Evolutionary conservation across 768 basidiomycete genomes (phyloP).

Genomic region (Tricholoma furcatifolium): DNA sequence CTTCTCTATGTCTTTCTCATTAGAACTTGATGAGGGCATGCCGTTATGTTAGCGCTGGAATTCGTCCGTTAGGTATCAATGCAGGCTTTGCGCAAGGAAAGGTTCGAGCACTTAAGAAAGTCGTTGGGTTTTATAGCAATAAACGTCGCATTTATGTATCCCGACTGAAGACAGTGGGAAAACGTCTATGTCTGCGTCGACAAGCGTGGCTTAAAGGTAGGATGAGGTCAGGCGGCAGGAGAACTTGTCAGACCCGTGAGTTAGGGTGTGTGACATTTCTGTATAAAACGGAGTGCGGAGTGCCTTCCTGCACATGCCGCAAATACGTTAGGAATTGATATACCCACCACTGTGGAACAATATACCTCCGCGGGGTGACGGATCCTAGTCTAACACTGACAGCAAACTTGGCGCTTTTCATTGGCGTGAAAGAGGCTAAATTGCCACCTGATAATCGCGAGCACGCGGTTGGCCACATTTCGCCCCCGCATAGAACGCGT

Average conservation of each 20-base stretch:
- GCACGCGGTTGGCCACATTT: no score
- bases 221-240: no score
- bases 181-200: no score
- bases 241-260: not conserved
- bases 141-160: no score
- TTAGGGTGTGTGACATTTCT: not conserved
- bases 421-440: no score
- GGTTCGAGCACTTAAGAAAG: not conserved
- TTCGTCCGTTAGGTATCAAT: not conserved
- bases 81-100: not conserved
- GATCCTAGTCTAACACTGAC: no score
- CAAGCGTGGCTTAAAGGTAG: no score
- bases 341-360: not conserved
- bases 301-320: not conserved
- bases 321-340: not conserved
- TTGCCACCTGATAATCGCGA: no score
- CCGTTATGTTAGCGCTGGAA: not conserved
- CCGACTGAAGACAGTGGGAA: no score
- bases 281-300: not conserved
- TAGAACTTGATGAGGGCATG: not conserved
- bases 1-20: constrained; percentile 4
- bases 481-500: no score
- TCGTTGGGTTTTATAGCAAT: no score
- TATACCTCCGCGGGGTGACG: not conserved
- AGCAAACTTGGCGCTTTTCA: no score